Percentiles rank a stretch among this genome's conserved stretches.
phyloP scores from a whole-genome alignment of 2,329 filamentous ascomycete species.

The Ceratocystiopsis sp. region DNA sequence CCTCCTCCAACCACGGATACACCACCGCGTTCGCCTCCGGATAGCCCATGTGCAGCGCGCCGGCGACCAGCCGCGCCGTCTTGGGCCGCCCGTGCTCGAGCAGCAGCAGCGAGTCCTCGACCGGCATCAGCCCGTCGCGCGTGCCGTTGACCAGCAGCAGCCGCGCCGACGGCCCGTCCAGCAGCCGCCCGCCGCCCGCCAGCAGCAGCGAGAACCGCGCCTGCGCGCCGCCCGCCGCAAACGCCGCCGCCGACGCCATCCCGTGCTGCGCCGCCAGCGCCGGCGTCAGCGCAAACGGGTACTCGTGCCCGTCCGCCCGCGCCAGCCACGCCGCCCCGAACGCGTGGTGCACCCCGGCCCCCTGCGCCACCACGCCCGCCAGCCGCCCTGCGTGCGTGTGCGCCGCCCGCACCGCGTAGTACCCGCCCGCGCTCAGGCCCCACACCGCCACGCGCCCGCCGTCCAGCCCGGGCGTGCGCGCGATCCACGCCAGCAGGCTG shows the following conservation, averaged over 20 bases:
- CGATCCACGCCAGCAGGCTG: conserved; percentile 44
- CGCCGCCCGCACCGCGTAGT: conserved; percentile 50
- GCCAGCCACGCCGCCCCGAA: conserved; percentile 42
- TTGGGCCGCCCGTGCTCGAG: conserved; percentile 49
- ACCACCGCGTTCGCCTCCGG: conserved; percentile 38
- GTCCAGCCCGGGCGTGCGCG: conserved; percentile 27
- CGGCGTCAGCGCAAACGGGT: conserved; percentile 39
- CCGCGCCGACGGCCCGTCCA: conserved; percentile 36
- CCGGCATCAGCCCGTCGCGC: conserved; percentile 47
- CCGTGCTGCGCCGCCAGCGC: conserved; percentile 47
- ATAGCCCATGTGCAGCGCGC: conserved; percentile 51
- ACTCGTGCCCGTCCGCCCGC: conserved; percentile 47
- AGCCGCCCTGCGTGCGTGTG: conserved; percentile 44
- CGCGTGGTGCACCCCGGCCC: conserved; percentile 45
- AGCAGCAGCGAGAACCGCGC: conserved; percentile 46
- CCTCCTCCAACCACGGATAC: conserved; percentile 42
- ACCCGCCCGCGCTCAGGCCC: conserved; percentile 49
- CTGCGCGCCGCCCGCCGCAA: conserved; percentile 31
- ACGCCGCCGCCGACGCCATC: conserved; percentile 36
- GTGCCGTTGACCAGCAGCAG: conserved; percentile 46
- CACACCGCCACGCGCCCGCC: conserved; percentile 40
- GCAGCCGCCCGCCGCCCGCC: conserved; percentile 25
- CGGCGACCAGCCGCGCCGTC: conserved; percentile 45
- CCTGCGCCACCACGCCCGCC: conserved; percentile 41
- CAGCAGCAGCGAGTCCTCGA: conserved; percentile 48